Evolutionary conservation across 768 basidiomycete genomes (phyloP).

Genomic region (Lyophyllum shimeji): DNA sequence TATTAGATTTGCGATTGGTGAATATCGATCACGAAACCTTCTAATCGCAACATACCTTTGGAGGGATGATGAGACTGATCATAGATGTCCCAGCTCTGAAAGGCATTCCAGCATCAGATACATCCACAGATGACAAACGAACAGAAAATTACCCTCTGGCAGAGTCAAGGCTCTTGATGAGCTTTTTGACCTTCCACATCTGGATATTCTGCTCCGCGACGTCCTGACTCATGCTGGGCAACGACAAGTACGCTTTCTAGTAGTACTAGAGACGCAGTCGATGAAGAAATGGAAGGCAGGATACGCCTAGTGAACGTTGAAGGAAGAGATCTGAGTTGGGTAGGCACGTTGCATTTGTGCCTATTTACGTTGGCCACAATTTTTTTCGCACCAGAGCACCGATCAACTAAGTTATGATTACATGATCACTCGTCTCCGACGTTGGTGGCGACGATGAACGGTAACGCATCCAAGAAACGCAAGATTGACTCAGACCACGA

Average conservation of each 20-base stretch:
- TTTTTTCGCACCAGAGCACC: slow-evolving; percentile 13
- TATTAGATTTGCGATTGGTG: slow-evolving; percentile 24
- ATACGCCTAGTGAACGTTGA: slow-evolving; percentile 22
- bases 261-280: slow-evolving; percentile 27
- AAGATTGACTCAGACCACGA: slow-evolving; percentile 30
- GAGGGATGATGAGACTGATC: slow-evolving; percentile 97
- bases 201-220: slow-evolving; percentile 92
- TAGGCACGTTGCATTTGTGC: slow-evolving; percentile 19
- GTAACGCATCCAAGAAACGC: slow-evolving; percentile 33
- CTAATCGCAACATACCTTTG: slow-evolving; percentile 59
- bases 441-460: slow-evolving; percentile 6
- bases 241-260: slow-evolving; percentile 31
- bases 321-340: slow-evolving; percentile 21
- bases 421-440: slow-evolving; percentile 7
- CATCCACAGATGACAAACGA: slow-evolving; percentile 7
- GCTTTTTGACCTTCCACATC: slow-evolving; percentile 99
- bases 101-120: slow-evolving; percentile 23
- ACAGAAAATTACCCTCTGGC: slow-evolving; percentile 71
- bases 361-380: slow-evolving; percentile 18
- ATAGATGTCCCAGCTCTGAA: slow-evolving; percentile 92
- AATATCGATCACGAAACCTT: slow-evolving; percentile 6
- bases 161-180: slow-evolving; percentile 95
- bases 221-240: slow-evolving; percentile 76
- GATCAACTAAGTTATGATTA: slow-evolving; percentile 1
- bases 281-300: slow-evolving; percentile 4